phyloP scores from a whole-genome alignment of 352 stramenopile genomes.

The Thraustochytrium sp. region DNA sequence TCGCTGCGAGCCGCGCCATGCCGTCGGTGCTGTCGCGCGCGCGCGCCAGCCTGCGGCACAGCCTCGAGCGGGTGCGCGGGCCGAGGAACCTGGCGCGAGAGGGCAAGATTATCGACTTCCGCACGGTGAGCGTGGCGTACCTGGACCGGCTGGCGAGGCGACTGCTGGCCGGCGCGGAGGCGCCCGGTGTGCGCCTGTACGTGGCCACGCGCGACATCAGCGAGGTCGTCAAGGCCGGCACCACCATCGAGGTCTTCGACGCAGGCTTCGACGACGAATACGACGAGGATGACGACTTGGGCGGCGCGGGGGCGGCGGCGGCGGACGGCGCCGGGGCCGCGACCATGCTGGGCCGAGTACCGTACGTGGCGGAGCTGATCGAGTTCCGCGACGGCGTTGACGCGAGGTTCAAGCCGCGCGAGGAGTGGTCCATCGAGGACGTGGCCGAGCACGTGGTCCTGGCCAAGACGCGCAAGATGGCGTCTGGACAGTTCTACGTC shows the following conservation, averaged over 20 bases:
- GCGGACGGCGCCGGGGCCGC: neutral
- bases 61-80: no score
- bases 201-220: neutral
- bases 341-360: neutral
- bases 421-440: conserved; percentile 31
- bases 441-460: conserved; percentile 26
- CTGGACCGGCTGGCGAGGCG: neutral
- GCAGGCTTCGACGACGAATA: neutral
- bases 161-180: neutral
- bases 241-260: neutral
- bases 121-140: neutral
- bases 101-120: no score
- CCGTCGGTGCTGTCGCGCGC: no score
- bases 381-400: neutral
- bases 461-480: neutral
- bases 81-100: no score
- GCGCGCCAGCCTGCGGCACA: no score
- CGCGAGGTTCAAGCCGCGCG: neutral
- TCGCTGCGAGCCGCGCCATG: no score
- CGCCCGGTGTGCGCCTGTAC: neutral
- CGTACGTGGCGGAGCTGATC: neutral
- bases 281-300: neutral
- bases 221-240: neutral
- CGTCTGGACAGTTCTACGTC: neutral
- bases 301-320: no score